Evolutionary conservation across 108 stramenopile species (phyloP).

Genomic region (Cylindrotheca closterium): DNA sequence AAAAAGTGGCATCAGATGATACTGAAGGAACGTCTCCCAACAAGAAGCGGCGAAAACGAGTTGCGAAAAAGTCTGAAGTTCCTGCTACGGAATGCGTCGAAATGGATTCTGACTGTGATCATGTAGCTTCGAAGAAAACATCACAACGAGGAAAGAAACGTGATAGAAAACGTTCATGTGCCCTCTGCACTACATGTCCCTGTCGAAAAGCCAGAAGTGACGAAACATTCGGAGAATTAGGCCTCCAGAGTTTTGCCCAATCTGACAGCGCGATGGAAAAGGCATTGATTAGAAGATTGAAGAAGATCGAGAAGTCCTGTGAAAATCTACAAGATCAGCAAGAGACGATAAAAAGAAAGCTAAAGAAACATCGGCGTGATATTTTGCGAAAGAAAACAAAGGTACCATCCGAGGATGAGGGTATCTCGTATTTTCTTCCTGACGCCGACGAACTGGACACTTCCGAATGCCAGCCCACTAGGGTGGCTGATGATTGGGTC

Average conservation of each 20-base stretch:
- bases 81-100: too few relatives aligned
- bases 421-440: conserved; percentile 31
- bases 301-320: conserved; percentile 42
- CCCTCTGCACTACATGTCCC: conserved; percentile 41
- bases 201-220: conserved; percentile 10
- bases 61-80: too few relatives aligned
- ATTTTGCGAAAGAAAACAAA: conserved; percentile 18
- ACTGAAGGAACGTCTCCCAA: too few relatives aligned
- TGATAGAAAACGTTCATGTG: conserved; percentile 21
- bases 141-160: conserved; percentile 12
- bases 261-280: conserved; percentile 41
- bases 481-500: conserved; percentile 5
- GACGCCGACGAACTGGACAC: conserved; percentile 31
- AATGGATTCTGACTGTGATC: too few relatives aligned
- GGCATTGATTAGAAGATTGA: conserved; percentile 39
- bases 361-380: conserved; percentile 49
- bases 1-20: too few relatives aligned
- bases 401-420: not conserved
- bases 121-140: too few relatives aligned
- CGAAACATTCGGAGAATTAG: not conserved
- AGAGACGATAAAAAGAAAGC: conserved; percentile 29
- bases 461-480: conserved; percentile 1
- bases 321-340: conserved; percentile 32
- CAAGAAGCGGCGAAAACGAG: too few relatives aligned
- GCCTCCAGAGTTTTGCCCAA: conserved; percentile 22